Conservation (phyloP, 2,329 filamentous ascomycete species). For the Macroventuria anomochaeta region DNA sequence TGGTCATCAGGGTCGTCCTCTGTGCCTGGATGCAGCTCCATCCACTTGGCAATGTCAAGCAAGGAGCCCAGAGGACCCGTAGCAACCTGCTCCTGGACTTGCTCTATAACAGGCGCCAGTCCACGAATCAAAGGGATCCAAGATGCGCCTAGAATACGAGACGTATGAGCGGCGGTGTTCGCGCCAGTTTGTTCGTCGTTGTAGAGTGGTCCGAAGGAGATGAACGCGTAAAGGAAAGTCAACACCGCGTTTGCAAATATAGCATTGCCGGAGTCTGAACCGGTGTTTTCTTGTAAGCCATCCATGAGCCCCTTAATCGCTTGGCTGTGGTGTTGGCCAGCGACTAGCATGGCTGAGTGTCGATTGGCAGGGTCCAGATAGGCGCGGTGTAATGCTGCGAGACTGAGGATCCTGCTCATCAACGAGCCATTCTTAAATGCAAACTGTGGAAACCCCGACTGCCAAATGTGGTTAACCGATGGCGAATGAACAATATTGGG, state of each 20-base stretch:
- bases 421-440: constrained; percentile 17
- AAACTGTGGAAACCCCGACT: constrained; percentile 16
- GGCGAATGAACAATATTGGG: constrained; percentile 18
- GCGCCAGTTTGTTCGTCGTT: constrained; percentile 3
- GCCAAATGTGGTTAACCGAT: constrained; percentile 22
- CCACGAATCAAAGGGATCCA: constrained; percentile 32
- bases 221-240: constrained; percentile 21
- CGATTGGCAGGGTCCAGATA: constrained; percentile 22
- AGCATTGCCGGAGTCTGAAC: constrained; percentile 6
- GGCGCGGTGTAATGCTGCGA: constrained; percentile 22
- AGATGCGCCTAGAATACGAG: constrained; percentile 25
- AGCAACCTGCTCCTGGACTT: constrained; percentile 14
- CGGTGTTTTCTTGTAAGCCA: constrained; percentile 4
- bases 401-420: constrained; percentile 26
- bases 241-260: constrained; percentile 21
- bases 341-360: constrained; percentile 10
- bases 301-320: constrained; percentile 21
- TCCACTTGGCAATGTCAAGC: constrained; percentile 22
- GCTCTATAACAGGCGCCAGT: constrained; percentile 14
- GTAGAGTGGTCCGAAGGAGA: constrained; percentile 25
- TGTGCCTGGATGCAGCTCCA: constrained; percentile 15
- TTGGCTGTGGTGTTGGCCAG: constrained; percentile 21
- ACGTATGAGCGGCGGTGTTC: constrained; percentile 3
- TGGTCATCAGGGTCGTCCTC: constrained; percentile 14
- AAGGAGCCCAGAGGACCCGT: constrained; percentile 22